These are phyloP conservation scores for Jimgerdemannia flammicorona DNA, from an alignment of 192 early-diverging fungal species.

Conservation along the genomic window DNA sequence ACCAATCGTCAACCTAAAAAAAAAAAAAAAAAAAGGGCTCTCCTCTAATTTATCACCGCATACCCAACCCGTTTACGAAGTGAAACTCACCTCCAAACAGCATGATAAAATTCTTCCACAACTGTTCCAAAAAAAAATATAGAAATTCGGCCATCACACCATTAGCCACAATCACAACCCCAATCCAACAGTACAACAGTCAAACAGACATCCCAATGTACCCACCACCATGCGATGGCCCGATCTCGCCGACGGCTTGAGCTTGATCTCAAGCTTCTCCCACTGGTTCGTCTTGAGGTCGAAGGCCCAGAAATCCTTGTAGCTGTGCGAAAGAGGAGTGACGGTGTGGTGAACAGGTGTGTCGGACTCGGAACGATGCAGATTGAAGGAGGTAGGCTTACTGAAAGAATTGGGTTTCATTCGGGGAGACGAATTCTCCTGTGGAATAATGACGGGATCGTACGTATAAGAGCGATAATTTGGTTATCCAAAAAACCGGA, in stretches of 20 bases:
- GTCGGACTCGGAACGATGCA: too few relatives aligned
- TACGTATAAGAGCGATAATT: too few relatives aligned
- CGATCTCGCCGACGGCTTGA: constrained; percentile 49
- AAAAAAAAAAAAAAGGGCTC: too few relatives aligned
- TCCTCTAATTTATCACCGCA: too few relatives aligned
- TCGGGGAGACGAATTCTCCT: constrained; percentile 57
- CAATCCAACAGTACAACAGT: too few relatives aligned
- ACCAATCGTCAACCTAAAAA: not conserved
- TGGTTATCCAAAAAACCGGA: too few relatives aligned
- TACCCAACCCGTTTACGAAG: too few relatives aligned
- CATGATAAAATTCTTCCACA: constrained; percentile 62
- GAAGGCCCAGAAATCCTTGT: constrained; percentile 72
- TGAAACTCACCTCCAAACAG: constrained; percentile 56
- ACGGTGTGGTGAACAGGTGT: too few relatives aligned
- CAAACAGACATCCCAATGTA: too few relatives aligned
- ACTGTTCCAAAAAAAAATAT: not conserved
- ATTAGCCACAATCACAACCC: too few relatives aligned
- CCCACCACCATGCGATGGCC: constrained; percentile 56
- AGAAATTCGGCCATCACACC: too few relatives aligned
- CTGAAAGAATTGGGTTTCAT: constrained; percentile 66
- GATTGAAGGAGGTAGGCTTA: constrained; percentile 29
- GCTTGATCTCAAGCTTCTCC: constrained; percentile 62
- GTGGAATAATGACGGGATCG: not conserved
- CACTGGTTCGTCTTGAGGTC: constrained; percentile 63
- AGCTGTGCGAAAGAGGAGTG: constrained; percentile 14